Conservation (phyloP, 1,284 basidiomycete genomes). For the Leccinum colubrinum region DNA sequence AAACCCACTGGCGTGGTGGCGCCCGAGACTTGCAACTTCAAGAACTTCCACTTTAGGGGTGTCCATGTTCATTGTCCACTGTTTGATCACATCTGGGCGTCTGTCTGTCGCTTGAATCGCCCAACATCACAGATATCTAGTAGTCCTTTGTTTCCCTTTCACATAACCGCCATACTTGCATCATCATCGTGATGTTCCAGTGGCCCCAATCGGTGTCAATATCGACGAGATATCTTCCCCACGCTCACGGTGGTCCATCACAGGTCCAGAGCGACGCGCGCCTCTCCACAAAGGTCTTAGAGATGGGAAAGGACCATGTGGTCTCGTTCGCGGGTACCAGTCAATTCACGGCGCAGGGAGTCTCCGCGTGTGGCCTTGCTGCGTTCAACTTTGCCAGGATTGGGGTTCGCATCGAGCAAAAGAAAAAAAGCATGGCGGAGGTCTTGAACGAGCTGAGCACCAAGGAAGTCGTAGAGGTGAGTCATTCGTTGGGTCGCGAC, state of each 20-base stretch:
- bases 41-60: neutral
- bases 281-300: constrained; percentile 20
- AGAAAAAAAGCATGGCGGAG: constrained; percentile 6
- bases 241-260: neutral
- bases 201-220: neutral
- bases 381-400: constrained; percentile 59
- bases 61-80: neutral
- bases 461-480: constrained; percentile 24
- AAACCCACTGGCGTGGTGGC: no score
- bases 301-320: constrained; percentile 28
- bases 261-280: neutral
- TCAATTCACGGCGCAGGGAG: constrained; percentile 43
- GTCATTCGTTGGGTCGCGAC: constrained; percentile 1
- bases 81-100: neutral
- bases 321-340: constrained; percentile 45
- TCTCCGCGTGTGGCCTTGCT: constrained; percentile 60
- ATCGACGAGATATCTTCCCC: neutral
- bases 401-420: constrained; percentile 23
- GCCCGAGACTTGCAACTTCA: no score
- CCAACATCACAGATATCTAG: neutral
- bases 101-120: neutral
- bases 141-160: neutral
- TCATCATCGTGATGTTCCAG: neutral
- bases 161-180: neutral
- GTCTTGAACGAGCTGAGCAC: constrained; percentile 22